Percentiles rank a stretch among this genome's conserved stretches.
Conservation (phyloP, 805 yeast genomes). For the Pichia gijzeniarum region DNA sequence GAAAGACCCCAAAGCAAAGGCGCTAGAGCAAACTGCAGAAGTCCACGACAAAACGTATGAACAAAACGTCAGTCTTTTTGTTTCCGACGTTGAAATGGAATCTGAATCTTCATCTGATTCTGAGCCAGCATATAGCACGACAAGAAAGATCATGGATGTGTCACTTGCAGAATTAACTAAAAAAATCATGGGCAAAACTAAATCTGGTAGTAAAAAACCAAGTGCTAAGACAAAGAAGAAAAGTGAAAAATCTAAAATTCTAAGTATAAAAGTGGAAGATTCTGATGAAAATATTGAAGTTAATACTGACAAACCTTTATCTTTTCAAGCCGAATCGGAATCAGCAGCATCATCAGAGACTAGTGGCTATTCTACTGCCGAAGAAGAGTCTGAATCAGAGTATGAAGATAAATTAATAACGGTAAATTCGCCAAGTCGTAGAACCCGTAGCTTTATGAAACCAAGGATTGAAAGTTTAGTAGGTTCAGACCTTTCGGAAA, state of each 20-base stretch:
- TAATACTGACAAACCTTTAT: background rate
- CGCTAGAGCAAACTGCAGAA: background rate
- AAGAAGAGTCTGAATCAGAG: background rate
- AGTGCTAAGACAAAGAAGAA: background rate
- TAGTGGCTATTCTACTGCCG: background rate
- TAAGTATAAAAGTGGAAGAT: background rate
- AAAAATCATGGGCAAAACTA: slow-evolving; percentile 12
- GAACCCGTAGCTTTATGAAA: background rate
- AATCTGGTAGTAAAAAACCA: background rate
- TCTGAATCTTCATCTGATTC: background rate
- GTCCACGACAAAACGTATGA: background rate
- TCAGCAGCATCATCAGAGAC: too few relatives aligned
- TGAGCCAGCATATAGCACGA: background rate
- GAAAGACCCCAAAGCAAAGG: background rate
- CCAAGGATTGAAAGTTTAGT: slow-evolving; percentile 2
- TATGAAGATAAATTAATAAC: background rate
- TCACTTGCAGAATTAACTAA: slow-evolving; percentile 16
- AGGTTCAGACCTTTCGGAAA: background rate
- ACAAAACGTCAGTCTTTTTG: background rate
- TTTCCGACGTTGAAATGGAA: background rate
- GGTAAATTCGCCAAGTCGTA: background rate
- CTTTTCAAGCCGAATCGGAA: background rate
- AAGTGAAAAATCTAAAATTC: background rate
- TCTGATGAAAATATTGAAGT: background rate
- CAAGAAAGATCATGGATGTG: slow-evolving; percentile 5